Base-by-base conservation (phyloP, 1,284 basidiomycete genomes). In the Trichosporon asahii region DNA sequence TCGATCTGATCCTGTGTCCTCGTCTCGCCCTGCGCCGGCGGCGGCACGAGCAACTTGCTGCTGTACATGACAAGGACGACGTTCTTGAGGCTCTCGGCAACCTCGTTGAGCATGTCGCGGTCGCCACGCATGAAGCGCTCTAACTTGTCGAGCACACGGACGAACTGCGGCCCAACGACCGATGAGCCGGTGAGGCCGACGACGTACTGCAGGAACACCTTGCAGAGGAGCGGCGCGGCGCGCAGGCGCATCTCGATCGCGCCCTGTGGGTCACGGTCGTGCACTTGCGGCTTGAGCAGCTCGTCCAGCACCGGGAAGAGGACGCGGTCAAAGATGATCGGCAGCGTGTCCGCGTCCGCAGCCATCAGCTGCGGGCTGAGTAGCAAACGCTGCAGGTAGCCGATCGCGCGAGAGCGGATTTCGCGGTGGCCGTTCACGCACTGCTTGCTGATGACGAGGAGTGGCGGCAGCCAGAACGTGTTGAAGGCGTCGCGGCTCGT, bases 51-150 rank as follows among this genome's bases (percentile, higher is more conserved):
- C 68, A 96, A 89, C 3, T 88, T 88, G 0, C 90, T 90, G 0
- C 94, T 92, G 78, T 95, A 90, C 94, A 99, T 96, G 60, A 99
- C 97, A 66, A 99, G 88, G 27, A 99, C 84, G 37, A 98, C 92
- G 80, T 99, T 99, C 85, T 99, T 99, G 75, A 99, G 87, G 6
- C 94, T 95, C 83, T 99, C 97, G 31, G 98, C 88, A 0, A 95
- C 95, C 82, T 99, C 96, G 78, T 91, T 90, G 94, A 97, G 83
- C 79, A 94, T 92, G 80, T 95, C 94, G 70, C 89, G 87, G 77
- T 90, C 89, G 76, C 94, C 91, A 70, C 91, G 89, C 90, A 98
- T 95, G 77, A 98, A 86, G 21, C 92, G 88, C 82, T 97, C 94
- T 35, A 98, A 86, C 69, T 94, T 85, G 78, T 97, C 95, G 66